These are phyloP conservation scores for Mortierella sp. DNA, from an alignment of 371 early-diverging fungal genomes.

Conservation along the genomic window DNA sequence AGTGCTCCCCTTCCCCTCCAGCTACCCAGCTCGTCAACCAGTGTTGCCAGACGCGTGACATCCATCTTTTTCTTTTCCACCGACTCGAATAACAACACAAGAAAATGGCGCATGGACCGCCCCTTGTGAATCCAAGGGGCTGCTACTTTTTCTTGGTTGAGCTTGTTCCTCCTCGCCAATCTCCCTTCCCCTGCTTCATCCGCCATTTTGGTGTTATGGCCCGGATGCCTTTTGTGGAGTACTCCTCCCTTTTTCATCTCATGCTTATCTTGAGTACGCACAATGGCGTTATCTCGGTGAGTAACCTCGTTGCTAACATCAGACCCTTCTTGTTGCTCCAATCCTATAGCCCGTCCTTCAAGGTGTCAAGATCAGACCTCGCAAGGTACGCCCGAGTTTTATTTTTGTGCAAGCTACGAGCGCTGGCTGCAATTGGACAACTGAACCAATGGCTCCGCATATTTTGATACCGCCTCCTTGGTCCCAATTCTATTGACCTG, in stretches of 20 bases:
- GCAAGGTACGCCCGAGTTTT: slow-evolving; percentile 69
- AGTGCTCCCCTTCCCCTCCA: not conserved
- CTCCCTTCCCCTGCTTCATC: not conserved
- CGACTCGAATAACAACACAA: not conserved
- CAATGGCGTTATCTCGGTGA: not conserved
- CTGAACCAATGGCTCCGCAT: not conserved
- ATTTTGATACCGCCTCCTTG: slow-evolving; percentile 10
- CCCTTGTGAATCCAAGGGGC: slow-evolving; percentile 18
- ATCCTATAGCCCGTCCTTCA: slow-evolving; percentile 73
- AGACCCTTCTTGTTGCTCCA: not conserved
- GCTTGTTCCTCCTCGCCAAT: not conserved
- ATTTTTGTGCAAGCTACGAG: not conserved
- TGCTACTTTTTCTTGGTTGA: not conserved
- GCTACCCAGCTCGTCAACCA: not conserved
- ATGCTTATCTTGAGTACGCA: not conserved
- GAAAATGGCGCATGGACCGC: slow-evolving; percentile 18
- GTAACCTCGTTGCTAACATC: slow-evolving; percentile 1
- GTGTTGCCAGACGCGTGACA: slow-evolving; percentile 15
- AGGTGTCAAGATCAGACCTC: slow-evolving; percentile 88
- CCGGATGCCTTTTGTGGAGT: not conserved
- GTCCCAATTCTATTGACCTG: not conserved
- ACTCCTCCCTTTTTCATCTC: not conserved
- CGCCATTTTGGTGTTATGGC: not conserved
- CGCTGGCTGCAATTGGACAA: not conserved
- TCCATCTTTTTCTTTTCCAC: not conserved